Evolutionary conservation across 2,329 filamentous ascomycete species (phyloP), one percentile per base, ranked within the genome.

Genomic region (Venturia oleaginea): DNA sequence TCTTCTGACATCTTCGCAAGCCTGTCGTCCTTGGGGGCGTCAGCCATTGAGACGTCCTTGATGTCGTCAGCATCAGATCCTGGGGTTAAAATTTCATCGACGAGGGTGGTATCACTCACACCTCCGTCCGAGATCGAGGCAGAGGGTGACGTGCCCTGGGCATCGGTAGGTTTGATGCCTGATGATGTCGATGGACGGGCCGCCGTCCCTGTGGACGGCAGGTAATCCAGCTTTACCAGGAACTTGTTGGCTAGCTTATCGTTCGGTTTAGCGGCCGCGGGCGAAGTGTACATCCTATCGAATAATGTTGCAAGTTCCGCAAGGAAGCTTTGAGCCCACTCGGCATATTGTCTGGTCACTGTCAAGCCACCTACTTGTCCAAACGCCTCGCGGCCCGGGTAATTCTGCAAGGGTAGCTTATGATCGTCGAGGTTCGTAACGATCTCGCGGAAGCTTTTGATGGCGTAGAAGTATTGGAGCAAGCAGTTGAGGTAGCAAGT

Each of bases 401-500:
- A 32, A 32, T 30, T 17, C 10, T 13, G 38, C 61, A 64, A 24
- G 30, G 37, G 38, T n/a, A 34, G 84, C 68, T 87, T 84, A 70
- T 88, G 84, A 4, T 85, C 76, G 32, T 93, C 86, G 68, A 90
- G 91, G 61, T 91, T 81, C 65, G 95, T 80, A 3, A 97, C 86
- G 68, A 97, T 84, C 5, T 94, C 83, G 61, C 93, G 85, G 37
- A 97, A 81, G 2, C 90, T 86, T 67, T 86, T 88, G 64, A 97
- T 85, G 0, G 92, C 95, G 73, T 96, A 97, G 68, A 97, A 89
- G 72, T 96, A 97, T 71, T 99, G 94, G 11, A 99, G 81, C 60
- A 99, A 83, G 76, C 93, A 97, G 79, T 99, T 99, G 64, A 99
- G 82, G 71, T 99, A 99, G 74, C 94, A 99, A 0, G 95, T 99